Evolutionary conservation across 1,284 basidiomycete genomes (phyloP).

Genomic region (Cryptococcus sp.): DNA sequence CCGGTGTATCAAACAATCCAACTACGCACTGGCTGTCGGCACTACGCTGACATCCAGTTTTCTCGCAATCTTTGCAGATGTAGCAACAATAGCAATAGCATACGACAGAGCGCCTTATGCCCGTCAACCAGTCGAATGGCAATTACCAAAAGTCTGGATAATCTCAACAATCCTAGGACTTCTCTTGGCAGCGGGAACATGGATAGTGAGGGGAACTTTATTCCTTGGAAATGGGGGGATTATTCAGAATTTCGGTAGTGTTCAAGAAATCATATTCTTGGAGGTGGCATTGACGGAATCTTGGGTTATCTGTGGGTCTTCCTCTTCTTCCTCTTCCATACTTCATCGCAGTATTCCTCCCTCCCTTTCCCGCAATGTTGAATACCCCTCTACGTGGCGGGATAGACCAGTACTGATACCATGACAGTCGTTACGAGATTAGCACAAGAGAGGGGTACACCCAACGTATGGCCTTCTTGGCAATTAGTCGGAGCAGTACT

Average conservation of each 20-base stretch:
- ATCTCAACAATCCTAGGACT: slow-evolving; percentile 52
- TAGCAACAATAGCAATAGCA: slow-evolving; percentile 54
- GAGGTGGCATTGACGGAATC: slow-evolving; percentile 58
- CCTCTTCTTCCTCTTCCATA: not conserved
- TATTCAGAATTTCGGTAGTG: slow-evolving; percentile 54
- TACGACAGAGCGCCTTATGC: slow-evolving; percentile 53
- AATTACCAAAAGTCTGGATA: slow-evolving; percentile 58
- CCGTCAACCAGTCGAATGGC: slow-evolving; percentile 56
- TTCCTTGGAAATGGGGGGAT: slow-evolving; percentile 53
- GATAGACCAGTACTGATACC: not conserved
- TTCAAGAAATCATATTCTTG: slow-evolving; percentile 56
- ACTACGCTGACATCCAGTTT: no score
- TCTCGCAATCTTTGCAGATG: slow-evolving; percentile 57
- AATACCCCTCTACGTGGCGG: no score
- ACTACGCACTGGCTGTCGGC: not conserved
- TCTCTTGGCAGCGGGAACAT: slow-evolving; percentile 53
- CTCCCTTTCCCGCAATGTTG: not conserved
- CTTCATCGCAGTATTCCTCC: slow-evolving; percentile 35
- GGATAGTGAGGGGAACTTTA: slow-evolving; percentile 55
- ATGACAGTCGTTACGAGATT: slow-evolving; percentile 36
- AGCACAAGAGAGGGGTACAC: slow-evolving; percentile 31
- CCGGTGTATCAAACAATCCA: not conserved
- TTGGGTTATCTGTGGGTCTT: slow-evolving; percentile 53
- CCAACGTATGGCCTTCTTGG: slow-evolving; percentile 51
- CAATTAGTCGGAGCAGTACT: slow-evolving; percentile 54